These are phyloP conservation scores for Moricandia arvensis DNA, from an alignment of 345 rosid species.

Conservation along the genomic window DNA sequence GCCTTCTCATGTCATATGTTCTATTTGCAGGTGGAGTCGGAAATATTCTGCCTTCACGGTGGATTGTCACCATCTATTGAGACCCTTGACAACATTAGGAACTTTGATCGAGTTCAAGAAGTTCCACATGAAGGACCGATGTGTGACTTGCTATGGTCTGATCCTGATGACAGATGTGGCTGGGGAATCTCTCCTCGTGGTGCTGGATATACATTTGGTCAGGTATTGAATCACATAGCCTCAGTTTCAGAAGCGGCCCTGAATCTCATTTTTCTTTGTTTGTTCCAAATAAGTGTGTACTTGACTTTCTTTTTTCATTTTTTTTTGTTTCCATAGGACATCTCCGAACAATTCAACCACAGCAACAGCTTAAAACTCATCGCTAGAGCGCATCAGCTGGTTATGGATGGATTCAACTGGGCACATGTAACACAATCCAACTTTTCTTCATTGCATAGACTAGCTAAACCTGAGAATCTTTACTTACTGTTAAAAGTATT, in stretches of 20 bases:
- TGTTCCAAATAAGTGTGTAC: not conserved
- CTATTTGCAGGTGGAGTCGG: slow-evolving; percentile 81
- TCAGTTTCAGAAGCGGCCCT: slow-evolving; percentile 1
- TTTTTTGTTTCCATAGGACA: slow-evolving; percentile 54
- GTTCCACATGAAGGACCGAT: slow-evolving; percentile 99
- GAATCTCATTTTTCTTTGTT: not conserved
- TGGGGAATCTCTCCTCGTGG: slow-evolving; percentile 99
- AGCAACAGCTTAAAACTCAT: slow-evolving; percentile 85
- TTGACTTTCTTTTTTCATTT: slow-evolving; percentile 1
- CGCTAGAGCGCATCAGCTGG: slow-evolving; percentile 94
- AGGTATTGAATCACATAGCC: slow-evolving; percentile 47
- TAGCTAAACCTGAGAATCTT: no score
- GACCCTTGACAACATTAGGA: slow-evolving; percentile 86
- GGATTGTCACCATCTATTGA: slow-evolving; percentile 92
- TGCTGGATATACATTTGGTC: slow-evolving; percentile 96
- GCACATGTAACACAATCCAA: no score
- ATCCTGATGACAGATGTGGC: slow-evolving; percentile 94
- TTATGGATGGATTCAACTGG: slow-evolving; percentile 98
- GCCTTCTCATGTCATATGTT: not conserved
- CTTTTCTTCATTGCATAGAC: no score
- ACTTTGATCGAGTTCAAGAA: slow-evolving; percentile 92
- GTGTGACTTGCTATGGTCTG: slow-evolving; percentile 99
- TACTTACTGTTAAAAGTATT: no score
- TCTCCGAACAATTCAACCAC: slow-evolving; percentile 95
- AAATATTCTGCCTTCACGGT: slow-evolving; percentile 91